These are phyloP conservation scores for Poteriospumella lacustris DNA, from an alignment of 108 stramenopile genomes.

Conservation along the genomic window DNA sequence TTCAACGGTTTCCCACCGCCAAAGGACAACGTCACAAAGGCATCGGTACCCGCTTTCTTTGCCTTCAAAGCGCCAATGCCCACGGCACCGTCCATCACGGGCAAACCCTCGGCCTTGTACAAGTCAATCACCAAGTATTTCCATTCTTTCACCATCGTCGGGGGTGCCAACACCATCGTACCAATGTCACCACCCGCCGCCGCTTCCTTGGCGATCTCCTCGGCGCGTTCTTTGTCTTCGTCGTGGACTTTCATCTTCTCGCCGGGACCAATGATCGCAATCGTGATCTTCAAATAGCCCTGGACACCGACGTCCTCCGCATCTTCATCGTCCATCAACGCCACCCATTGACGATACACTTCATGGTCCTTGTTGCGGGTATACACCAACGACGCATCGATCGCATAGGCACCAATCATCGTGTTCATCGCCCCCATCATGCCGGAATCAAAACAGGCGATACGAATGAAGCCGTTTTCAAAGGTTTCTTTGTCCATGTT, in stretches of 20 bases:
- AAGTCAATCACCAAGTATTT: slow-evolving; percentile 36
- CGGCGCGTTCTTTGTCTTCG: slow-evolving; percentile 28
- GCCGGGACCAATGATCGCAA: slow-evolving; percentile 57
- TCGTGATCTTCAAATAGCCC: slow-evolving; percentile 55
- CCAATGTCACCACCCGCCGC: slow-evolving; percentile 25
- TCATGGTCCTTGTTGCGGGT: slow-evolving; percentile 44
- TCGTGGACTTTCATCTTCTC: slow-evolving; percentile 48
- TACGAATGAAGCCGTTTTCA: slow-evolving; percentile 40
- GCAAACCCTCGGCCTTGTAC: slow-evolving; percentile 42
- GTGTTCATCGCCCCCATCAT: slow-evolving; percentile 26
- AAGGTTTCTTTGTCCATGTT: slow-evolving; percentile 43
- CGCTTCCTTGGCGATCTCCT: not conserved
- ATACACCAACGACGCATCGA: slow-evolving; percentile 36
- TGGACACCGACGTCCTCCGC: slow-evolving; percentile 49
- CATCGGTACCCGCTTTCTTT: slow-evolving; percentile 41
- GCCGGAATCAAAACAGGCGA: slow-evolving; percentile 21
- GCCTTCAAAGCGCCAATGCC: not conserved
- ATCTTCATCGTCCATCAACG: slow-evolving; percentile 53
- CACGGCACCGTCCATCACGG: slow-evolving; percentile 35
- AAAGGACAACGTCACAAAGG: slow-evolving; percentile 38
- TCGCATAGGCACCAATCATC: slow-evolving; percentile 40
- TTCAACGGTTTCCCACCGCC: slow-evolving; percentile 29
- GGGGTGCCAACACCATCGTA: not conserved
- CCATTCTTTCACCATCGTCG: slow-evolving; percentile 25
- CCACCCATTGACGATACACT: slow-evolving; percentile 57